Evolutionary conservation across 768 basidiomycete species (phyloP), one percentile per base, ranked within the genome.

Genomic region (Agaricus sinodeliciosus): DNA sequence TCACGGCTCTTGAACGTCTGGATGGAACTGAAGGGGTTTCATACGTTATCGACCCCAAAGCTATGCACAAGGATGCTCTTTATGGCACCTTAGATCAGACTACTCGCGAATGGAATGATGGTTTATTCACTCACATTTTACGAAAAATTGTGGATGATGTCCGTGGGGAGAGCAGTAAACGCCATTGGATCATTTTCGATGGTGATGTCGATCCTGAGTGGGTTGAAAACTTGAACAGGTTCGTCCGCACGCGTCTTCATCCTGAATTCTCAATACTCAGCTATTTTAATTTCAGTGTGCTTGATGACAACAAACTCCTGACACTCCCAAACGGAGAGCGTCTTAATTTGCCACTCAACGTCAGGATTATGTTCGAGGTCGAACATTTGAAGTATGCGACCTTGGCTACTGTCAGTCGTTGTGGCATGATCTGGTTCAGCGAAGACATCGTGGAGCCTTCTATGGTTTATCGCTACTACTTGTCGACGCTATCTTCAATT

Each of bases 341-440:
- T 57, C 84, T 99, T 53, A 97, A 94, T 65, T 77, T 99, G 22
- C 96, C 96, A 1, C 81, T 92, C 3, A 98, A 98, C 63, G 94
- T 99, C 19, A 87, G 96, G 49, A 94, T 99, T 67, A 95, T 99
- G 93, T 98, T 99, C 65, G 96, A 99, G 67, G 96, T 98, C 52
- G 96, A 98, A 66, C 93, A 96, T 67, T 80, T 99, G 59, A 88
- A 85, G 62, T 99, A 95, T 66, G 96, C 96, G 0, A 99, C 96
- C 3, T 83, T 89, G 49, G 96, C 96, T 13, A 99, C 96, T 25
- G 96, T 99, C 76, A 96, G 93, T 81, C 94, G 96, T 51, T 99
- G 96, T 63, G 96, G 96, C 66, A 99, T 99, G 96, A 95, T 99
- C 61, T 99, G 96, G 96, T 99, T 99, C 73, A 97, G 94, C 65